phyloP scores from a whole-genome alignment of 352 stramenopile species.

The Phytophthora pinifolia region DNA sequence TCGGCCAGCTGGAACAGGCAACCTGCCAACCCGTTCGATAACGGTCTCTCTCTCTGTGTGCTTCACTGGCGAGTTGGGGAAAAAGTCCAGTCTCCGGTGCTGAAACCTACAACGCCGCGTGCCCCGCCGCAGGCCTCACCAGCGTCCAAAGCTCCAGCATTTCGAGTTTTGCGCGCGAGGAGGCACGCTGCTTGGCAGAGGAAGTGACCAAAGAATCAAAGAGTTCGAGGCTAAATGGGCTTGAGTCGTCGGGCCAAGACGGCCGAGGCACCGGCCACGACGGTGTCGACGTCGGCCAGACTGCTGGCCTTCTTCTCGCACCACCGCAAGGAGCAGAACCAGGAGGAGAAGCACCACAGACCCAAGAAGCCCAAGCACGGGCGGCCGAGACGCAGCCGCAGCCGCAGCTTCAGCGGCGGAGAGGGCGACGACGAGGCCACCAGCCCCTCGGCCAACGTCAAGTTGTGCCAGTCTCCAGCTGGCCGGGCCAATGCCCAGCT shows the following conservation, averaged over 20 bases:
- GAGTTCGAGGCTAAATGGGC: constrained; percentile 15
- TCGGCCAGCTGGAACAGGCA: no score
- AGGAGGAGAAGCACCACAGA: constrained; percentile 6
- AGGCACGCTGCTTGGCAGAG: no score
- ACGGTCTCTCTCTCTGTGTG: no score
- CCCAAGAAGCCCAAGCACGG: constrained; percentile 12
- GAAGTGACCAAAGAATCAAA: no score
- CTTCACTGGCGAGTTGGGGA: no score
- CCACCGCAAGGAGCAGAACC: constrained; percentile 15
- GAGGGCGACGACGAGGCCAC: constrained; percentile 17
- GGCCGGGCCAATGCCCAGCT: constrained; percentile 41
- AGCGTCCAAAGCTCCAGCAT: neutral
- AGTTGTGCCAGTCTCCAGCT: constrained; percentile 38
- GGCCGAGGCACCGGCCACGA: constrained; percentile 5
- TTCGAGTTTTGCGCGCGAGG: neutral
- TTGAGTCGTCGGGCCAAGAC: constrained; percentile 28
- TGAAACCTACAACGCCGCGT: neutral
- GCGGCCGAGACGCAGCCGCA: constrained; percentile 11
- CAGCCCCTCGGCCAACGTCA: constrained; percentile 6
- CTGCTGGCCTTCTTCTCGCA: constrained; percentile 39
- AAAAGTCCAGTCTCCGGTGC: neutral
- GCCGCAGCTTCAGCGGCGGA: constrained; percentile 24
- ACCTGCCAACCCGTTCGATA: no score
- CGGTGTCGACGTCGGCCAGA: constrained; percentile 16
- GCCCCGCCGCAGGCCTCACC: neutral